These are phyloP conservation scores for Tulasnella sp. DNA, from an alignment of 768 basidiomycete species.

Conservation along the genomic window DNA sequence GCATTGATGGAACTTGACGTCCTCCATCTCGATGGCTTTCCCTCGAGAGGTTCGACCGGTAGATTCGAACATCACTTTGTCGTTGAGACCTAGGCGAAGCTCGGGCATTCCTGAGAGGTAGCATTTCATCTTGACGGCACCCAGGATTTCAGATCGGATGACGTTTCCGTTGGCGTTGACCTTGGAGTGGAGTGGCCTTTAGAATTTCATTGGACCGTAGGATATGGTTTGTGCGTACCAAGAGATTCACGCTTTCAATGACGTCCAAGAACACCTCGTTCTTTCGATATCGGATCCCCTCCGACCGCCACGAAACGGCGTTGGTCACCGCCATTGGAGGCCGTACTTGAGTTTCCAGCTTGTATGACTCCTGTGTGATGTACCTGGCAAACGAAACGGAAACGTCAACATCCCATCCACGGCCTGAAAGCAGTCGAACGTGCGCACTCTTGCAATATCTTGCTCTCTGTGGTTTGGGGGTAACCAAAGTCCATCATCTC, in stretches of 20 bases:
- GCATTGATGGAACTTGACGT: conserved; percentile 99
- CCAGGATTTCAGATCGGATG: conserved; percentile 91
- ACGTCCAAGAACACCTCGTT: conserved; percentile 99
- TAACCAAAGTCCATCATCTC: conserved; percentile 99
- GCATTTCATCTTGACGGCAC: conserved; percentile 99
- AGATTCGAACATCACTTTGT: conserved; percentile 99
- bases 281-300: conserved; percentile 94
- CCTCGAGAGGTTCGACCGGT: conserved; percentile 91
- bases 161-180: conserved; percentile 97
- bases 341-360: conserved; percentile 84
- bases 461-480: conserved; percentile 98
- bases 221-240: conserved; percentile 46
- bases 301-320: conserved; percentile 96
- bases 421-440: too few species aligned
- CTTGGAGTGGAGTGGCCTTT: conserved; percentile 37
- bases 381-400: conserved; percentile 64
- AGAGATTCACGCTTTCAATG: conserved; percentile 91
- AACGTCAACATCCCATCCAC: too few species aligned
- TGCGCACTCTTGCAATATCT: conserved; percentile 91
- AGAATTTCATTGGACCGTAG: neutral
- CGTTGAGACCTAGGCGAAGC: conserved; percentile 86
- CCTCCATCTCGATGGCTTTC: conserved; percentile 99
- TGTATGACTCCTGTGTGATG: conserved; percentile 97
- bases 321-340: conserved; percentile 97
- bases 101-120: conserved; percentile 99